phyloP scores from a whole-genome alignment of 139 green algal genomes.

The Closterium sp. region DNA sequence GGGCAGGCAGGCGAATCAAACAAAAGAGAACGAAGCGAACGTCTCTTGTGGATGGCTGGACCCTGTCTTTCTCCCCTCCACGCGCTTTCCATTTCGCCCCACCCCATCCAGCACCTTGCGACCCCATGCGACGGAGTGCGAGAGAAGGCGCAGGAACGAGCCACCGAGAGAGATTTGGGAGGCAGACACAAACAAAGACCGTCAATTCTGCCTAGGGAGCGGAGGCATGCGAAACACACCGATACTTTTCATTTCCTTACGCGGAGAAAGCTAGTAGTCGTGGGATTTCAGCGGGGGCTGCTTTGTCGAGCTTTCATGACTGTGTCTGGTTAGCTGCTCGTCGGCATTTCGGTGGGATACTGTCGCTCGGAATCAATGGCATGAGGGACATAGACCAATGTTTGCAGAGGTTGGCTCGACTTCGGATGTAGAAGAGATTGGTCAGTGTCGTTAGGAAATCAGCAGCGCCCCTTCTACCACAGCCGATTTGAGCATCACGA shows the following conservation, averaged over 20 bases:
- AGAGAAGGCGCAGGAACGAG: neutral
- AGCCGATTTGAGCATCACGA: neutral
- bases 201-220: neutral
- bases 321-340: neutral
- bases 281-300: neutral
- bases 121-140: neutral
- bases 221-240: neutral
- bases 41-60: neutral
- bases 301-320: neutral
- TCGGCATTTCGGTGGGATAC: neutral
- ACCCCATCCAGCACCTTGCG: neutral
- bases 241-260: neutral
- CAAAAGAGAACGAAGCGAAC: neutral
- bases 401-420: neutral
- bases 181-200: neutral
- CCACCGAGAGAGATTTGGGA: neutral
- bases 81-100: neutral
- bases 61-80: neutral
- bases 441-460: no score
- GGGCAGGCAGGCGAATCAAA: neutral
- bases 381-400: neutral
- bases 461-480: no score
- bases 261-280: neutral
- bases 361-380: neutral
- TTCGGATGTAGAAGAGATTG: neutral